A percentile compares a stretch with the other conserved stretches of the same genome.
Evolutionary conservation across 306 rosid species (phyloP).

Genomic region (Fragaria iinumae): DNA sequence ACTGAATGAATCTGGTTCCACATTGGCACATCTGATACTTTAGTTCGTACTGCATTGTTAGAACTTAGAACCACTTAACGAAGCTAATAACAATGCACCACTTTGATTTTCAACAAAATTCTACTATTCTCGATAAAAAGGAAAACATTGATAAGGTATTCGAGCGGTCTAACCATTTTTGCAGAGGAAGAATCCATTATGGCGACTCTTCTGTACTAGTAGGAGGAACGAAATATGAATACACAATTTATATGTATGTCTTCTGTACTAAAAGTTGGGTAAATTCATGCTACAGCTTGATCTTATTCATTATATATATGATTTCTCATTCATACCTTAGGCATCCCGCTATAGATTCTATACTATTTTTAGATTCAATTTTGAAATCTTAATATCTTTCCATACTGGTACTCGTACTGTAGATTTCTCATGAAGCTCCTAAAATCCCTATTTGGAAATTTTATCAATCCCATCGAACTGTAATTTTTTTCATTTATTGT

Average conservation of each 20-base stretch:
- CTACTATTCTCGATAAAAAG: background rate
- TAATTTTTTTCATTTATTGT: background rate
- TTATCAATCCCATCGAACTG: background rate
- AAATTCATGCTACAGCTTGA: background rate
- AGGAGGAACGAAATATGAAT: background rate
- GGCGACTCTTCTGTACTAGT: background rate
- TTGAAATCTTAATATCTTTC: background rate
- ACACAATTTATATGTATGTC: background rate
- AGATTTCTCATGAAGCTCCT: background rate
- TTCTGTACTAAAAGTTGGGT: background rate
- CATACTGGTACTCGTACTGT: background rate
- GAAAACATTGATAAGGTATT: background rate
- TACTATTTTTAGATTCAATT: background rate
- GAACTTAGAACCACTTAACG: background rate
- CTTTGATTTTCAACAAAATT: background rate
- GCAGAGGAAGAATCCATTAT: slow-evolving; percentile 38
- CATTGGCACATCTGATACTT: background rate
- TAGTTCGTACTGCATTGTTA: background rate
- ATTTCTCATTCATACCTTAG: background rate
- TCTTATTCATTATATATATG: background rate
- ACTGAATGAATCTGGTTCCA: background rate
- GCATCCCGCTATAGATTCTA: background rate
- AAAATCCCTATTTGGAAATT: background rate
- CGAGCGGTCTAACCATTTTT: slow-evolving; percentile 39
- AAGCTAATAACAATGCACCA: background rate